A percentile compares a stretch with the other conserved stretches of the same genome.
phyloP scores from a whole-genome alignment of 1,284 basidiomycete genomes.

The Tilletia caries region DNA sequence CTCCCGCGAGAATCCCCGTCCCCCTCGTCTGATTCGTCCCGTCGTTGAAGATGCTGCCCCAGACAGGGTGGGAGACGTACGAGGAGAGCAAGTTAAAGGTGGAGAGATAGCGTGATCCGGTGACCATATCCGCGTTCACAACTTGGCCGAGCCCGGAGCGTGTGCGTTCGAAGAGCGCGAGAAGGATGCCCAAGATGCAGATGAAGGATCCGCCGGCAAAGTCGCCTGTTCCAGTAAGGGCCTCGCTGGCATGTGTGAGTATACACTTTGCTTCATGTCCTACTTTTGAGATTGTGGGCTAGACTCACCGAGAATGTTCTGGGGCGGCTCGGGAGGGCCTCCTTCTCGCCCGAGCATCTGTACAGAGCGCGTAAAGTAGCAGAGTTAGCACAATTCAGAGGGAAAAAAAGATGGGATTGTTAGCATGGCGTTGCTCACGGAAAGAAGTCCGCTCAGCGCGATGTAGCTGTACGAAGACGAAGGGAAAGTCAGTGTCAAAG shows the following conservation, averaged over 20 bases:
- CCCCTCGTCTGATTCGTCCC: conserved; percentile 39
- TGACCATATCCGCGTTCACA: conserved; percentile 76
- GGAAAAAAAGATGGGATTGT: too few relatives aligned
- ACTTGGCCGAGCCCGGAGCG: conserved; percentile 68
- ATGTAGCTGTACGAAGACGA: conserved; percentile 59
- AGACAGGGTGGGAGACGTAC: conserved; percentile 51
- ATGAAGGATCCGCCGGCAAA: conserved; percentile 76
- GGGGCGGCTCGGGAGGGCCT: conserved; percentile 68
- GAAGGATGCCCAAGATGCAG: conserved; percentile 70
- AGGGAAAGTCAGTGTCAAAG: background rate
- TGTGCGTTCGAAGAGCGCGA: conserved; percentile 69
- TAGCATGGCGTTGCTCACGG: background rate
- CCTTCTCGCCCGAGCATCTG: conserved; percentile 45
- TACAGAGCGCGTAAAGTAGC: too few relatives aligned
- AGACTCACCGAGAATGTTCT: conserved; percentile 64
- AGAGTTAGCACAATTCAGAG: too few relatives aligned
- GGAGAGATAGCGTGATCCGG: conserved; percentile 72
- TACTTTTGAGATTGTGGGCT: background rate
- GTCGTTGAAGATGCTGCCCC: conserved; percentile 60
- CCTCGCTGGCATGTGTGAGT: background rate
- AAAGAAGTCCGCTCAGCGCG: conserved; percentile 71
- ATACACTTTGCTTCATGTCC: background rate
- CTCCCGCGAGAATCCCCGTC: conserved; percentile 68
- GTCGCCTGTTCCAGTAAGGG: conserved; percentile 58
- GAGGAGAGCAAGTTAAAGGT: conserved; percentile 65